Evolutionary conservation across 1,139 yeast genomes (phyloP).

Genomic region (Protomyces inundatus): DNA sequence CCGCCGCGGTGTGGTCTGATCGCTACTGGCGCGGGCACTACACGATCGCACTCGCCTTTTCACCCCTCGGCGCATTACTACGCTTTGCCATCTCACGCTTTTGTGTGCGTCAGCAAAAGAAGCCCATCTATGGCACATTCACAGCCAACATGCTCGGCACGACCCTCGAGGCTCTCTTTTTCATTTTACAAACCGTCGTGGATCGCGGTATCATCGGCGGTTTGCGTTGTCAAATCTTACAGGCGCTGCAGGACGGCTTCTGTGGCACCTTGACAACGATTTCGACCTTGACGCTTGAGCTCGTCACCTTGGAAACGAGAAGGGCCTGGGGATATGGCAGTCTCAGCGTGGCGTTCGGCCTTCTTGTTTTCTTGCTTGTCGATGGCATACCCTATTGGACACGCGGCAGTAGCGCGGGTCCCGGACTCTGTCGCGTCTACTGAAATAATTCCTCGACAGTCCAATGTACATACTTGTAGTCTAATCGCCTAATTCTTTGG

Average conservation of each 20-base stretch:
- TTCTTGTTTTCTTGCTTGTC: constrained; percentile 28
- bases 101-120: constrained; percentile 44
- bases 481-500: background rate
- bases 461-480: background rate
- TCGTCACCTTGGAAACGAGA: constrained; percentile 34
- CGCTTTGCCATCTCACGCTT: constrained; percentile 53
- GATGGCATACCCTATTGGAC: constrained; percentile 29
- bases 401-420: constrained; percentile 3
- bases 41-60: constrained; percentile 52
- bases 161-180: constrained; percentile 51
- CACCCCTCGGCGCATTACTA: constrained; percentile 61
- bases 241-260: constrained; percentile 37
- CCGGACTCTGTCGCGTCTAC: background rate
- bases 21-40: constrained; percentile 59
- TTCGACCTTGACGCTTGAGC: constrained; percentile 35
- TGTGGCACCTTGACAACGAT: constrained; percentile 36
- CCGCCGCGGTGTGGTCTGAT: constrained; percentile 43
- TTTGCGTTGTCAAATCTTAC: constrained; percentile 35
- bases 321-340: constrained; percentile 31
- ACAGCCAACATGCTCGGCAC: constrained; percentile 61
- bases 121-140: constrained; percentile 72
- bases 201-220: constrained; percentile 32
- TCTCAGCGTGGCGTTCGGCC: constrained; percentile 26
- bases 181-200: constrained; percentile 43
- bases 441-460: background rate